Conservation (phyloP, 306 rosid species). For the Biancaea sappan region DNA sequence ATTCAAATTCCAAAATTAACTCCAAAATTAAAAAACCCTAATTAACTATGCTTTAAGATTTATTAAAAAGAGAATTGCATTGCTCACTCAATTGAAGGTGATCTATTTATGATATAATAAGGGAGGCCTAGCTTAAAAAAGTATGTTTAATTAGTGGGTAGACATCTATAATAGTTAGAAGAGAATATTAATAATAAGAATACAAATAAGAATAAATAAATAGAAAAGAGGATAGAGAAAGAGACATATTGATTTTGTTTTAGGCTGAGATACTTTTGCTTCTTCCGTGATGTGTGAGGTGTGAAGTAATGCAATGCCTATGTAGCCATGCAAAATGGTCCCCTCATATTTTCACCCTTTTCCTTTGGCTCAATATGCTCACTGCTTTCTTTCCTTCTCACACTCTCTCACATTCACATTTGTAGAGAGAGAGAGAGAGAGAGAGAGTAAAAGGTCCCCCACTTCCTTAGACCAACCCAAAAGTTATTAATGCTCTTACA, state of each 20-base stretch:
- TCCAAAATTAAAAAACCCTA: no score
- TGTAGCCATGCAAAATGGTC: slow-evolving; percentile 78
- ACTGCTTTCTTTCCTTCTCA: slow-evolving; percentile 33
- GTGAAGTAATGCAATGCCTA: slow-evolving; percentile 43
- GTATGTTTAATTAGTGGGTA: slow-evolving; percentile 21
- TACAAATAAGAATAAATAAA: neutral
- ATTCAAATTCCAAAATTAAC: no score
- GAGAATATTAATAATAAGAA: neutral
- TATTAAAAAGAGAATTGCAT: no score
- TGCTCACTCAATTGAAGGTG: no score
- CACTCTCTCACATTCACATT: neutral
- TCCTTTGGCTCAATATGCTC: slow-evolving; percentile 38
- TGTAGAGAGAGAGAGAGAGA: slow-evolving; percentile 6
- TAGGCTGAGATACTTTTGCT: slow-evolving; percentile 48
- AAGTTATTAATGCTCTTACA: slow-evolving; percentile 66
- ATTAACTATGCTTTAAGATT: no score
- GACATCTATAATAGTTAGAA: neutral
- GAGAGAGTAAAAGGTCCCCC: slow-evolving; percentile 54
- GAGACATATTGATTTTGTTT: slow-evolving; percentile 24
- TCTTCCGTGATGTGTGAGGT: slow-evolving; percentile 39
- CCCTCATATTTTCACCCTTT: slow-evolving; percentile 45
- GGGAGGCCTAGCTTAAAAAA: neutral
- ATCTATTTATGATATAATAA: neutral
- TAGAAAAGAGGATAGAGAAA: slow-evolving; percentile 29
- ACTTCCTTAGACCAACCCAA: slow-evolving; percentile 51